Conservation (phyloP, 768 basidiomycete species). For the Fomitopsis pulvina region DNA sequence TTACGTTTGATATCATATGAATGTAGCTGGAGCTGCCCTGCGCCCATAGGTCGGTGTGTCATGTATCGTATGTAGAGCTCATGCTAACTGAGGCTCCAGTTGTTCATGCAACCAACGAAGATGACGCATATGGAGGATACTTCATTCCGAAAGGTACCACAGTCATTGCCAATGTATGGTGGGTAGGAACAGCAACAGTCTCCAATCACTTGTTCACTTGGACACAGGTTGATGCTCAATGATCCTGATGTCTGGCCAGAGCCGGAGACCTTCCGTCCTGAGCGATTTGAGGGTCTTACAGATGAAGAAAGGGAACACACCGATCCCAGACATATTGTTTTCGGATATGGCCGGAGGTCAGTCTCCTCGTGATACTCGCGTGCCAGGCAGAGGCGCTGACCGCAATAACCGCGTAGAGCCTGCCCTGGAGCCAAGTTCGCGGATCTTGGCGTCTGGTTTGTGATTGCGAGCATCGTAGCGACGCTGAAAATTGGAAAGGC, state of each 20-base stretch:
- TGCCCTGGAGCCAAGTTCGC: constrained; percentile 51
- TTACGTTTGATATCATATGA: not conserved
- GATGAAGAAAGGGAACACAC: not conserved
- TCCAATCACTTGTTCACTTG: not conserved
- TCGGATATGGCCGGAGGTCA: constrained; percentile 46
- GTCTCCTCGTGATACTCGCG: constrained; percentile 4
- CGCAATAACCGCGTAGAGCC: constrained; percentile 29
- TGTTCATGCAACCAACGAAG: constrained; percentile 11
- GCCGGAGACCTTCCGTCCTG: not conserved
- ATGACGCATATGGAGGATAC: not conserved
- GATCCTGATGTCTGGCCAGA: not conserved
- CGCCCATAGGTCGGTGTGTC: not conserved
- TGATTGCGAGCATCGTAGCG: constrained; percentile 38
- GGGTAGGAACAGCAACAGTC: not conserved
- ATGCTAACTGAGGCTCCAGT: constrained; percentile 3
- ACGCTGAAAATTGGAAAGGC: constrained; percentile 37
- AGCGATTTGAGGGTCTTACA: not conserved
- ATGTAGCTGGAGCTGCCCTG: not conserved
- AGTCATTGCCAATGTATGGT: not conserved
- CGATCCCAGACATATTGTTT: constrained; percentile 41
- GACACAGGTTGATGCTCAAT: not conserved
- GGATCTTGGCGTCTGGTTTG: constrained; percentile 38
- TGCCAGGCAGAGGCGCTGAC: not conserved
- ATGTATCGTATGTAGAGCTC: not conserved
- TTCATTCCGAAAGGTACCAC: not conserved